Evolutionary conservation across 768 basidiomycete genomes (phyloP).

Genomic region (Leccinellum albellum): DNA sequence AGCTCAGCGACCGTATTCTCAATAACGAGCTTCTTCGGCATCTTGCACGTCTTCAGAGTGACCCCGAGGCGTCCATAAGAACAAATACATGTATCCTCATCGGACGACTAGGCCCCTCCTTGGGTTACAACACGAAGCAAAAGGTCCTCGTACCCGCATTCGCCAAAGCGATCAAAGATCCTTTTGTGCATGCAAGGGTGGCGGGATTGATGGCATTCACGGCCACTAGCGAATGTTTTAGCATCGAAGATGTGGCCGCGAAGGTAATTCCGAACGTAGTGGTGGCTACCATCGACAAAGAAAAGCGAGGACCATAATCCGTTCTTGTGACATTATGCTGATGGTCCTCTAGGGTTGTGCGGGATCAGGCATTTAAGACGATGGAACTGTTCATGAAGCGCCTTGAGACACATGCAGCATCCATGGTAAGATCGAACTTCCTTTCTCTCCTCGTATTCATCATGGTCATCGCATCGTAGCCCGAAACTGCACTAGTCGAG

Average conservation of each 20-base stretch:
- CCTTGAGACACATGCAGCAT: slow-evolving; percentile 71
- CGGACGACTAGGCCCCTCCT: slow-evolving; percentile 79
- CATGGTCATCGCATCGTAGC: slow-evolving; percentile 35
- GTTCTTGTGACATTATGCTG: background rate
- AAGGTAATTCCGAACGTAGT: slow-evolving; percentile 88
- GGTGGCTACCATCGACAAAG: slow-evolving; percentile 79
- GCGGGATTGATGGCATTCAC: slow-evolving; percentile 95
- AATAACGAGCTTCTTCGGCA: slow-evolving; percentile 95
- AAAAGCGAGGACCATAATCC: slow-evolving; percentile 60
- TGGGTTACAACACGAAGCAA: slow-evolving; percentile 85
- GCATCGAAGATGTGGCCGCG: slow-evolving; percentile 79
- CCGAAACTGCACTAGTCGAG: slow-evolving; percentile 49
- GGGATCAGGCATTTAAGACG: slow-evolving; percentile 95
- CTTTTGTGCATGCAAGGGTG: slow-evolving; percentile 88
- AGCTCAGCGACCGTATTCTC: slow-evolving; percentile 88
- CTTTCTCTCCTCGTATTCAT: background rate
- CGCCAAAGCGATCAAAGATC: slow-evolving; percentile 81
- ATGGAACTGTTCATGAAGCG: slow-evolving; percentile 83
- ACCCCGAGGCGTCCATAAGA: slow-evolving; percentile 90
- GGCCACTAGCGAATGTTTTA: slow-evolving; percentile 89
- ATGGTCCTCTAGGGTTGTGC: slow-evolving; percentile 59
- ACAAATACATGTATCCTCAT: slow-evolving; percentile 97
- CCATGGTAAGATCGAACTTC: slow-evolving; percentile 61
- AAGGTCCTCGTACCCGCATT: slow-evolving; percentile 99
- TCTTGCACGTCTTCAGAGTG: slow-evolving; percentile 89